phyloP scores from a whole-genome alignment of 1,284 basidiomycete species.

The Ceratorhiza oryzae-sativae region DNA sequence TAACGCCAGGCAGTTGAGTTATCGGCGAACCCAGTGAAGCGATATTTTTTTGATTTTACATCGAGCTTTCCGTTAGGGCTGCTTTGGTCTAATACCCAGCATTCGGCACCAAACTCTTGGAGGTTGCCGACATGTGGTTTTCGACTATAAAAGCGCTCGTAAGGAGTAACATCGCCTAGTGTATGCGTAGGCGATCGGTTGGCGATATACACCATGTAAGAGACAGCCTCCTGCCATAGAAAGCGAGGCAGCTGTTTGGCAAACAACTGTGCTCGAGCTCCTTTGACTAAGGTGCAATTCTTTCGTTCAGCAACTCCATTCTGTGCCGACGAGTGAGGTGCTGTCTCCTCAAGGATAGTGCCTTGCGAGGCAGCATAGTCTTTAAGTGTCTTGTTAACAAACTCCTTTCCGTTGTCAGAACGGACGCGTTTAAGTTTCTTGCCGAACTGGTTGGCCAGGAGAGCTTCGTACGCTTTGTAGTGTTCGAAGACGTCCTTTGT shows the following conservation, averaged over 20 bases:
- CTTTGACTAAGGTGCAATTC: slow-evolving; percentile 43
- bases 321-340: slow-evolving; percentile 45
- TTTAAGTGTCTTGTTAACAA: not conserved
- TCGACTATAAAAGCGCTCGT: not conserved
- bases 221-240: slow-evolving; percentile 26
- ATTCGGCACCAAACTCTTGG: not conserved
- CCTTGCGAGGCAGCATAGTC: not conserved
- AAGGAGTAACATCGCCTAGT: not conserved
- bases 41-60: not conserved
- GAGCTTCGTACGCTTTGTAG: not conserved
- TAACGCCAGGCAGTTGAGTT: not conserved
- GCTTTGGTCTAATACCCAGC: not conserved
- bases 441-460: not conserved
- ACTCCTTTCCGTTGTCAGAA: not conserved
- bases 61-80: not conserved
- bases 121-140: not conserved
- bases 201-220: not conserved
- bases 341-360: slow-evolving; percentile 14
- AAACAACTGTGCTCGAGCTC: not conserved
- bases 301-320: slow-evolving; percentile 48
- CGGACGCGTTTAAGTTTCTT: not conserved
- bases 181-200: not conserved
- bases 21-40: not conserved
- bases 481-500: not conserved
- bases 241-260: not conserved